Conservation (phyloP, 2,329 filamentous ascomycete genomes). For the Emmonsiellopsis sp. region DNA sequence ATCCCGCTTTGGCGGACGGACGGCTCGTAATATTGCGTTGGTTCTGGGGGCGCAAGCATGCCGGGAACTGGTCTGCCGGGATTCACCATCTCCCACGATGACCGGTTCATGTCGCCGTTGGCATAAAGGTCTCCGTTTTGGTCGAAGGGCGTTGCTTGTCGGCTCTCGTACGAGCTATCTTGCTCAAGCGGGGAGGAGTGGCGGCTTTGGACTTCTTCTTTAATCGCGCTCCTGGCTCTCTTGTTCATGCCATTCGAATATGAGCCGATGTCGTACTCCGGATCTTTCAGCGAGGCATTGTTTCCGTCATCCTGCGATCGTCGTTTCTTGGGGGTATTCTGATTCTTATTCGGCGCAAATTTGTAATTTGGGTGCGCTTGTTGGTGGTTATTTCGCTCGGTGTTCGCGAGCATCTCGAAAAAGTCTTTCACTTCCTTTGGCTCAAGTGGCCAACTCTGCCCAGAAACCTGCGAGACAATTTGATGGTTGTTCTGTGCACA, state of each 20-base stretch:
- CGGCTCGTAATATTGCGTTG: conserved; percentile 45
- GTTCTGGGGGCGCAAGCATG: conserved; percentile 35
- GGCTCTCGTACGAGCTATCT: conserved; percentile 11
- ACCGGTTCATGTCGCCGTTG: conserved; percentile 23
- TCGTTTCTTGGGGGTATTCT: conserved; percentile 40
- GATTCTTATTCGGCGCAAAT: conserved; percentile 72
- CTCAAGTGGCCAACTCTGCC: conserved; percentile 77
- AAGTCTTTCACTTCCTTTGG: conserved; percentile 59
- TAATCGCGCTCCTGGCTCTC: conserved; percentile 18
- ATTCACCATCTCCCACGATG: conserved; percentile 44
- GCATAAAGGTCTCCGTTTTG: conserved; percentile 8
- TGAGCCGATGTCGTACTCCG: conserved; percentile 12
- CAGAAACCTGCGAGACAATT: conserved; percentile 78
- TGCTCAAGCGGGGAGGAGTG: conserved; percentile 26
- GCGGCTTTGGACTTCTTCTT: conserved; percentile 22
- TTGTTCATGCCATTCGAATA: conserved; percentile 15
- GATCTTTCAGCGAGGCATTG: conserved; percentile 31
- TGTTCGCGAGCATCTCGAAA: conserved; percentile 68
- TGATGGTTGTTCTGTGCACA: conserved; percentile 87
- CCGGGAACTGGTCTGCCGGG: conserved; percentile 40
- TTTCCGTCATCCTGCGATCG: conserved; percentile 30
- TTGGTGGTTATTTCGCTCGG: conserved; percentile 77
- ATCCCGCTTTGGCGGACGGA: conserved; percentile 33
- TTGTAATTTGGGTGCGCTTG: conserved; percentile 85
- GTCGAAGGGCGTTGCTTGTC: conserved; percentile 10